Percentiles rank a stretch among this genome's conserved stretches.
These are phyloP conservation scores for Globisporangium perplexum DNA, from an alignment of 352 stramenopile species.

Conservation along the genomic window DNA sequence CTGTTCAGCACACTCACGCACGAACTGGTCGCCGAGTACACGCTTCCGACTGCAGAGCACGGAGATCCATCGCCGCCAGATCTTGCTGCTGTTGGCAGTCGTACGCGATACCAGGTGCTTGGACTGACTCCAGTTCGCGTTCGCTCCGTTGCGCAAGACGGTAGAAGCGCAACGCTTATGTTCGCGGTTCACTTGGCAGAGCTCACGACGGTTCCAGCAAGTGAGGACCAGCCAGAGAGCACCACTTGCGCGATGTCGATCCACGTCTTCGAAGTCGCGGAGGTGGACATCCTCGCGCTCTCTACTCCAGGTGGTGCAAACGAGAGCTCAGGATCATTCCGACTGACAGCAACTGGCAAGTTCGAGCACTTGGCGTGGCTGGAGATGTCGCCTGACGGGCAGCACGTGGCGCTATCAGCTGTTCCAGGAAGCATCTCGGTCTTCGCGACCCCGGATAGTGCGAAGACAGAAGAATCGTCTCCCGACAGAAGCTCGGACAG, in stretches of 20 bases:
- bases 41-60: neutral
- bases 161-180: neutral
- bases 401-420: constrained; percentile 18
- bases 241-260: neutral
- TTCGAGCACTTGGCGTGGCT: constrained; percentile 7
- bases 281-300: neutral
- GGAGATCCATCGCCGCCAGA: neutral
- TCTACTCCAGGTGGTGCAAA: neutral
- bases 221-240: constrained; percentile 1
- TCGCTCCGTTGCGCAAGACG: neutral
- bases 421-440: constrained; percentile 5
- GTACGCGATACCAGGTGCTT: neutral
- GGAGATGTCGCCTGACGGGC: constrained; percentile 22
- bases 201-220: neutral
- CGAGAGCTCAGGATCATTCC: neutral
- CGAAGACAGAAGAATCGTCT: neutral
- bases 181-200: constrained; percentile 6
- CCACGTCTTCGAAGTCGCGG: constrained; percentile 2
- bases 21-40: neutral
- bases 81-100: neutral
- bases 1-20: constrained; percentile 5
- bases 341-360: constrained; percentile 2
- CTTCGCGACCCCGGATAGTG: neutral
- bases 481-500: too few species aligned
- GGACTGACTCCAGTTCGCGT: constrained; percentile 4